Percentiles rank a stretch among this genome's conserved stretches.
These are phyloP conservation scores for Domatiomyces catenatus DNA, from an alignment of 2,329 filamentous ascomycete genomes.

Conservation along the genomic window DNA sequence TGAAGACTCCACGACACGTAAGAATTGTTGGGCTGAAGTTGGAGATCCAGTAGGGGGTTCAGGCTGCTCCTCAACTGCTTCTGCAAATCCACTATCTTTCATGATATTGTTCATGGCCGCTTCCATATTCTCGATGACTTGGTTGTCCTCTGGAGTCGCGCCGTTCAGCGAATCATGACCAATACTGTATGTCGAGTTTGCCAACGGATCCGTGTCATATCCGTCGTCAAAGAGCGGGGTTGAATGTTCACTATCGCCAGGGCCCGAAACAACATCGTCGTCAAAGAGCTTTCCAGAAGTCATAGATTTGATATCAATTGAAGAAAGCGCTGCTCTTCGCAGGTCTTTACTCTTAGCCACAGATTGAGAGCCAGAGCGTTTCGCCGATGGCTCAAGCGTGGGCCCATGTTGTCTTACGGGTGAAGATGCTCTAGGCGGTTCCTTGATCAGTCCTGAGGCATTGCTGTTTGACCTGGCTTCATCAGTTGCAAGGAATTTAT, in stretches of 20 bases:
- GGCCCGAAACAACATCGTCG: conserved; percentile 34
- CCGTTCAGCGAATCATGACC: conserved; percentile 49
- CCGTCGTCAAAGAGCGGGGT: conserved; percentile 68
- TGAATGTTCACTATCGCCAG: conserved; percentile 45
- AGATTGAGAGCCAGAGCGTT: conserved; percentile 32
- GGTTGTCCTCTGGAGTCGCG: conserved; percentile 49
- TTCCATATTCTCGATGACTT: conserved; percentile 85
- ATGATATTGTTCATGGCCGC: conserved; percentile 84
- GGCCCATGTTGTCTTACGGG: neutral
- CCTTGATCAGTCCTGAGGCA: conserved; percentile 1
- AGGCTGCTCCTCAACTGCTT: conserved; percentile 24
- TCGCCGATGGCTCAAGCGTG: neutral
- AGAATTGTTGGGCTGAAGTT: conserved; percentile 37
- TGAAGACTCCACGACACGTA: conserved; percentile 44
- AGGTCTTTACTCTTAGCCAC: conserved; percentile 36
- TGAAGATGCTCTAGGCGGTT: neutral
- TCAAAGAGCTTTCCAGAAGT: conserved; percentile 31
- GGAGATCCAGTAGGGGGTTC: conserved; percentile 23
- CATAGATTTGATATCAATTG: conserved; percentile 38
- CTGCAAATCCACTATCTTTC: conserved; percentile 49
- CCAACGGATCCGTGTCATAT: conserved; percentile 52
- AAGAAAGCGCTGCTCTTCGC: conserved; percentile 44
- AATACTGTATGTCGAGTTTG: conserved; percentile 63
- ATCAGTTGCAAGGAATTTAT: conserved; percentile 85
- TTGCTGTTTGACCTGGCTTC: conserved; percentile 33